phyloP scores from a whole-genome alignment of 192 early-diverging fungal genomes.

The Podila verticillata region DNA sequence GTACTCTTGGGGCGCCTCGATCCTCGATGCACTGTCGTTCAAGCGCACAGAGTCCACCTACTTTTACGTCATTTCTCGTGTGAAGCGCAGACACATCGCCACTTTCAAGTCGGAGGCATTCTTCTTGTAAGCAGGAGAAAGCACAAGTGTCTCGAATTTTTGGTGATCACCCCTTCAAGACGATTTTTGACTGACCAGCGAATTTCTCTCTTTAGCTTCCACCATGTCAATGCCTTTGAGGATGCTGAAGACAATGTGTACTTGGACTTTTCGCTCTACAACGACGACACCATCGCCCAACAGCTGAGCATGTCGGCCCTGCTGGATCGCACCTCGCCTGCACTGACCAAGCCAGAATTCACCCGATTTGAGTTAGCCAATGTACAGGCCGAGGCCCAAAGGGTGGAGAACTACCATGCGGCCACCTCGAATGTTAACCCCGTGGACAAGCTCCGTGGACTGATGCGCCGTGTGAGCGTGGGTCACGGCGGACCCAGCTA shows the following conservation, averaged over 20 bases:
- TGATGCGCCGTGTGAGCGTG: constrained; percentile 44
- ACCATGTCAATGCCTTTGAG: constrained; percentile 82
- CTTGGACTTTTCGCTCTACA: constrained; percentile 72
- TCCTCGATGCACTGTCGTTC: constrained; percentile 78
- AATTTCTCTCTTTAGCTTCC: constrained; percentile 58
- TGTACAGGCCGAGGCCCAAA: constrained; percentile 67
- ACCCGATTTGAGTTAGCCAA: constrained; percentile 70
- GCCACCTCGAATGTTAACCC: constrained; percentile 29
- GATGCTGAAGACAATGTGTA: constrained; percentile 67
- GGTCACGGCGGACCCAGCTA: constrained; percentile 18
- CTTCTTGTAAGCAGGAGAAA: constrained; percentile 60
- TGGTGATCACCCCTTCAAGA: not conserved
- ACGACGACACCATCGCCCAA: constrained; percentile 67
- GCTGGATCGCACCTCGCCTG: constrained; percentile 52
- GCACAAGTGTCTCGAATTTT: not conserved
- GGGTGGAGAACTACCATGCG: constrained; percentile 55
- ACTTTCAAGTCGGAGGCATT: constrained; percentile 73
- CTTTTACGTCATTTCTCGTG: constrained; percentile 80
- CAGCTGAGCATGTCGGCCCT: constrained; percentile 65
- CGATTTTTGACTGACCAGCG: not conserved
- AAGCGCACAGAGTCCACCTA: constrained; percentile 63
- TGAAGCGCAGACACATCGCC: constrained; percentile 70
- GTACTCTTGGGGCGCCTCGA: constrained; percentile 75
- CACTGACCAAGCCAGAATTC: constrained; percentile 61
- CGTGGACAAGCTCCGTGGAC: constrained; percentile 42